Evolutionary conservation across 345 rosid species (phyloP).

Genomic region (Rhodamnia argentea): DNA sequence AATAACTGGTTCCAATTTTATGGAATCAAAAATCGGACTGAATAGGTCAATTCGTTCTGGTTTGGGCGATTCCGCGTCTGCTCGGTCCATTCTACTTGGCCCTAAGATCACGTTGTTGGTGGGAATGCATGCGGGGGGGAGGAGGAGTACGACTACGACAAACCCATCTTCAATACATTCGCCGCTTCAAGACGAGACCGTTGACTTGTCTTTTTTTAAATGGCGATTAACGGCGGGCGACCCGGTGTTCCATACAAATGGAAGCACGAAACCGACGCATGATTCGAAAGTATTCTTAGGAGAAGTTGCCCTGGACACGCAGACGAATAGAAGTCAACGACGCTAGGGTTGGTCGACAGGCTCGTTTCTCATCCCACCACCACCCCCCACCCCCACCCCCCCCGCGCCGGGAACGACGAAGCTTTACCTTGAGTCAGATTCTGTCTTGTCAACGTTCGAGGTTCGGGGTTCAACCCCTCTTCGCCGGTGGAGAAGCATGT

Average conservation of each 20-base stretch:
- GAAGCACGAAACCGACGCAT: neutral
- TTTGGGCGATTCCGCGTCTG: too few species aligned
- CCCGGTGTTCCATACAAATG: neutral
- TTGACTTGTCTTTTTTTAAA: too few species aligned
- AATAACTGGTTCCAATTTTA: too few species aligned
- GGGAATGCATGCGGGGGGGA: neutral
- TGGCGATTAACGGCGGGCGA: neutral
- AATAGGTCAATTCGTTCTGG: too few species aligned
- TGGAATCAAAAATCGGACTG: too few species aligned
- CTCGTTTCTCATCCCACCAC: neutral
- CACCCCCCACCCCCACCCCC: neutral
- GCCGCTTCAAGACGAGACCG: neutral
- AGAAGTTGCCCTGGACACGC: neutral
- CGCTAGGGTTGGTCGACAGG: neutral
- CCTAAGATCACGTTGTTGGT: neutral
- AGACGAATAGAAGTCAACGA: too few species aligned
- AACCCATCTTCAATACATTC: neutral
- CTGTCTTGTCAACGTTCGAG: neutral
- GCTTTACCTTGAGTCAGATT: neutral
- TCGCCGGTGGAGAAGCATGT: neutral
- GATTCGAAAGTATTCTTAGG: neutral
- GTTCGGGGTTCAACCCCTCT: neutral
- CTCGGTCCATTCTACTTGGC: too few species aligned
- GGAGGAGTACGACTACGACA: neutral
- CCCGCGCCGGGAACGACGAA: neutral